A percentile compares a stretch with the other conserved stretches of the same genome.
Conservation (phyloP, 208 protist species). For the Trypanosoma congolense region DNA sequence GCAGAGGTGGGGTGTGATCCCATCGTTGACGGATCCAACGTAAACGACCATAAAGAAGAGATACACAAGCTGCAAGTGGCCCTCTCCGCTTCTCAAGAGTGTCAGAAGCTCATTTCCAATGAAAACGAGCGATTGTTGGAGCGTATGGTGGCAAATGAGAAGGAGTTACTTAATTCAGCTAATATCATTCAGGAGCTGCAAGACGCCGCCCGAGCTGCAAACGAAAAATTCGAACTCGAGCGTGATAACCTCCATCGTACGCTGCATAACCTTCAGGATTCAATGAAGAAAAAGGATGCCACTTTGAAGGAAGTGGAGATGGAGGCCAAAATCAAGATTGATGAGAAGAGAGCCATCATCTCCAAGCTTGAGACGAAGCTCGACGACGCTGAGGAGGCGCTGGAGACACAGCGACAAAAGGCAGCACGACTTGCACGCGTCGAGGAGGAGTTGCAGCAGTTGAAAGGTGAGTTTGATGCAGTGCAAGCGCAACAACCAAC, state of each 20-base stretch:
- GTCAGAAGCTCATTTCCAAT: slow-evolving; percentile 30
- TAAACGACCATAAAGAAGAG: slow-evolving; percentile 15
- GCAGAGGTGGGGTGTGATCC: slow-evolving; percentile 19
- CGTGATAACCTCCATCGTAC: slow-evolving; percentile 71
- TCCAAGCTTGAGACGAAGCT: slow-evolving; percentile 44
- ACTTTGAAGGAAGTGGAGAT: slow-evolving; percentile 51
- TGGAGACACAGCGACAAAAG: slow-evolving; percentile 9
- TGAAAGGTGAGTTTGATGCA: slow-evolving; percentile 5
- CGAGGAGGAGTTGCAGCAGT: slow-evolving; percentile 12
- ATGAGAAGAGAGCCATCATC: slow-evolving; percentile 62
- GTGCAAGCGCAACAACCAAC: background rate
- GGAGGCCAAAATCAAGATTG: slow-evolving; percentile 68
- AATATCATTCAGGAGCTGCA: slow-evolving; percentile 9
- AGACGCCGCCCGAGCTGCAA: slow-evolving; percentile 6
- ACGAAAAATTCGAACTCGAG: slow-evolving; percentile 35
- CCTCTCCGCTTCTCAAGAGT: slow-evolving; percentile 26
- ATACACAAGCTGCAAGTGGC: slow-evolving; percentile 32
- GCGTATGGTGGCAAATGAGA: slow-evolving; percentile 23
- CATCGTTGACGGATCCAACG: background rate
- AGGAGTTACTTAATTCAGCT: slow-evolving; percentile 20
- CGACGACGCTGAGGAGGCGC: slow-evolving; percentile 22
- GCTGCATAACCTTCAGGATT: slow-evolving; percentile 56
- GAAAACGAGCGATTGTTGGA: slow-evolving; percentile 61
- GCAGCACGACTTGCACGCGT: slow-evolving; percentile 3
- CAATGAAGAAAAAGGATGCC: slow-evolving; percentile 52